Evolutionary conservation across 805 yeast genomes (phyloP), one percentile per base, ranked within the genome.

Genomic region (Schwanniomyces polymorphus): DNA sequence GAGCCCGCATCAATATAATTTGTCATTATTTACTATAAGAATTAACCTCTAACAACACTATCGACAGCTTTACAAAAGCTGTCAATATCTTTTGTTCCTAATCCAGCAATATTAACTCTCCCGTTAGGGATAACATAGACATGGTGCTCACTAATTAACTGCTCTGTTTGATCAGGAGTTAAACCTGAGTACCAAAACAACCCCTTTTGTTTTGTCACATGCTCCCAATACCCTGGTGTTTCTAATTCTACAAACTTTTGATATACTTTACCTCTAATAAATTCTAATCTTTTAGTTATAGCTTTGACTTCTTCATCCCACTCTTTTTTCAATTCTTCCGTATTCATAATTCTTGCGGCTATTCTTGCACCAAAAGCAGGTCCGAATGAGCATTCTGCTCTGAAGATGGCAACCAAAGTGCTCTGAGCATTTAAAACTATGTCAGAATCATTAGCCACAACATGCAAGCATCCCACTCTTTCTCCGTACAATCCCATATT

Each of bases 361-460:
- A 74, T 57, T 41, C 78, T 56, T 14, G 79, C 78, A 12, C 79
- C 79, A 53, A 64, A 75, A 5, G 78, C 75, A 8, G 79, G 78
- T 4, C 74, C 77, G 58, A 72, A 72, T 5, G 79, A 75, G 46
- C 73, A 65, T 54, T 70, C 75, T n/a, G 61, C 52, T 54, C 79
- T 60, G 55, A 74, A 66, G 31, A 62, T 39, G 11, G 65, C 57
- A 10, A 67, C 59, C 57, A 75, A 59, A 28, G 58, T 58, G 16
- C 63, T 59, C 46, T 52, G 52, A 9, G 53, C 53, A 17, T 54
- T 55, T 11, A 49, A 50, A 9, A 47, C 48, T n/a, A 46, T 38
- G 2, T 46, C 44, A 17, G 38, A 38, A 44, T 64, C 64, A 27
- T 53, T 55, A 8, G 52, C 43, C 23, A 64, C 67, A 27, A 63